phyloP scores from a whole-genome alignment of 1,284 basidiomycete species.

The Erythrobasidium hasegawianum region DNA sequence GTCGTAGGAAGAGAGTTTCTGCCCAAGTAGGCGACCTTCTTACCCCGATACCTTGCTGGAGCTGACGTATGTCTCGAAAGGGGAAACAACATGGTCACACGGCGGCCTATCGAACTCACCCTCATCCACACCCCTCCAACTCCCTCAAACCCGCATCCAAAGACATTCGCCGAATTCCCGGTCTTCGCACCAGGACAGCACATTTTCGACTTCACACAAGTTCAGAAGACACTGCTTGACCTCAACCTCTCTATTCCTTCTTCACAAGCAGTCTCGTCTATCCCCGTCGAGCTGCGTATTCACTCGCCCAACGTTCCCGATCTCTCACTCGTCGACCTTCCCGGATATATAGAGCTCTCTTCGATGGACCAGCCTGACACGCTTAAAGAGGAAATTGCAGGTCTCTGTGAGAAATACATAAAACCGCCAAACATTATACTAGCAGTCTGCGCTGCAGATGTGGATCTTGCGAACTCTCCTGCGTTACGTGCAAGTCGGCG shows the following conservation, averaged over 20 bases:
- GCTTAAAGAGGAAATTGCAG: conserved; percentile 86
- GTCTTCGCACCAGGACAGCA: conserved; percentile 72
- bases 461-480: conserved; percentile 96
- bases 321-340: conserved; percentile 92
- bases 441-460: conserved; percentile 95
- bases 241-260: conserved; percentile 89
- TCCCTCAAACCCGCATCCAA: conserved; percentile 57
- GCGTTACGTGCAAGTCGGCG: conserved; percentile 87
- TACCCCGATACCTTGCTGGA: too few species aligned
- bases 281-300: conserved; percentile 93
- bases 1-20: conserved; percentile 98
- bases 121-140: conserved; percentile 78
- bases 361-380: conserved; percentile 94
- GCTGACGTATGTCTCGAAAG: conserved; percentile 49
- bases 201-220: conserved; percentile 80
- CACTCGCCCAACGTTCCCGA: conserved; percentile 95
- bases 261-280: conserved; percentile 83
- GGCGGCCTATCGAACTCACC: conserved; percentile 94
- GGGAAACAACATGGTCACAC: conserved; percentile 99
- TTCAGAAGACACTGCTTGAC: conserved; percentile 89
- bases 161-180: conserved; percentile 93
- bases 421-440: conserved; percentile 96
- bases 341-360: conserved; percentile 93
- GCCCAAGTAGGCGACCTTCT: conserved; percentile 65
- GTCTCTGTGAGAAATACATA: conserved; percentile 92